Conservation (phyloP, 805 yeast species). For the Blastobotrys parvus region DNA sequence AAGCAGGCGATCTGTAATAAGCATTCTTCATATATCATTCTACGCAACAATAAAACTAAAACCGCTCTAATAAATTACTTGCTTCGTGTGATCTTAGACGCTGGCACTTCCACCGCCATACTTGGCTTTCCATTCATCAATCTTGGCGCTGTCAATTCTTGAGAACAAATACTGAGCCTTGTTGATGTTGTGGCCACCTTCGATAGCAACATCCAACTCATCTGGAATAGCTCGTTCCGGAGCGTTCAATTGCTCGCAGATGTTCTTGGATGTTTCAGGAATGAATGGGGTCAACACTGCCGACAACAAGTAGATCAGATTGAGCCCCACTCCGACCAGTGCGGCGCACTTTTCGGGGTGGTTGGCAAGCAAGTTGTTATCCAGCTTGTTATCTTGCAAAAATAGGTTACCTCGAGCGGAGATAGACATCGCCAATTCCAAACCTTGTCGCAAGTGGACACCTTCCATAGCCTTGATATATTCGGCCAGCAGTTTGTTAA, state of each 20-base stretch:
- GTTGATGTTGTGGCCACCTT: constrained; percentile 79
- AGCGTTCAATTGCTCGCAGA: constrained; percentile 71
- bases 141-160: constrained; percentile 84
- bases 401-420: constrained; percentile 91
- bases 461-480: constrained; percentile 71
- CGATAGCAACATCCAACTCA: constrained; percentile 56
- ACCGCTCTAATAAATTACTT: too few relatives aligned
- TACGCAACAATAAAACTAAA: too few relatives aligned
- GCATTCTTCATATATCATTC: neutral
- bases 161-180: constrained; percentile 86
- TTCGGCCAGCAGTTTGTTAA: constrained; percentile 49
- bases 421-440: constrained; percentile 84
- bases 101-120: constrained; percentile 86
- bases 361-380: constrained; percentile 72
- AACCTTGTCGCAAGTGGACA: constrained; percentile 76
- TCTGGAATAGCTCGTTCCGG: constrained; percentile 75
- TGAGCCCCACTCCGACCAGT: constrained; percentile 85
- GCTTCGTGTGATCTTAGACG: too few relatives aligned
- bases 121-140: constrained; percentile 75
- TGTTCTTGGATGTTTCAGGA: constrained; percentile 71
- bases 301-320: constrained; percentile 77
- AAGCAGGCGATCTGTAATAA: neutral
- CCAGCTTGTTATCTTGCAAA: constrained; percentile 92
- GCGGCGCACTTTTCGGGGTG: constrained; percentile 79
- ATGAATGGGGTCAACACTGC: constrained; percentile 80